Evolutionary conservation across 2,329 filamentous ascomycete species (phyloP).

Genomic region (Trichoderma asperellum): DNA sequence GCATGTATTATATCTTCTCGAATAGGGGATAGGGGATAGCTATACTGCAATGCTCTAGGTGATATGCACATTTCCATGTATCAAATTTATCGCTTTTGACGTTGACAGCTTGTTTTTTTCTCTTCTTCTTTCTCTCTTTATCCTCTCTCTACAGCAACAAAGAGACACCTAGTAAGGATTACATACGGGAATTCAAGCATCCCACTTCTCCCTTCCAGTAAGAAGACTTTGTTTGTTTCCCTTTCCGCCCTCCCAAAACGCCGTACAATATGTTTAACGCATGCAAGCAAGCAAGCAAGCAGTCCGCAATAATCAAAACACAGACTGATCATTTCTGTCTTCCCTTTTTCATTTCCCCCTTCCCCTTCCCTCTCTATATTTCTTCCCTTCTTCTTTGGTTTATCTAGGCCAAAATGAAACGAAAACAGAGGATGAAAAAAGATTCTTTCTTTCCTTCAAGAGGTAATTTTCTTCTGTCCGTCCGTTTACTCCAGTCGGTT

Average conservation of each 20-base stretch:
- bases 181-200: conserved; percentile 35
- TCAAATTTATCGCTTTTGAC: background rate
- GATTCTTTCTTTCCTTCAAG: background rate
- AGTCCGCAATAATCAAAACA: conserved; percentile 42
- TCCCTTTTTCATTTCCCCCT: background rate
- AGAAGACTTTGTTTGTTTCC: conserved; percentile 38
- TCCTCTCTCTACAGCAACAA: conserved; percentile 29
- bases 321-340: conserved; percentile 29
- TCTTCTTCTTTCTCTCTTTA: conserved; percentile 11
- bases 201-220: conserved; percentile 27
- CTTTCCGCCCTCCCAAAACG: conserved; percentile 42
- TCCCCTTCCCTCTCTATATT: background rate
- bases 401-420: conserved; percentile 7
- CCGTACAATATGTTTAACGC: conserved; percentile 40
- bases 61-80: background rate
- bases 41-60: background rate
- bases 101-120: conserved; percentile 7
- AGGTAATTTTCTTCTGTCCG: background rate
- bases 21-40: background rate
- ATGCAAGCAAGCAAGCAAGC: conserved; percentile 42
- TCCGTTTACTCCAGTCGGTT: conserved; percentile 49
- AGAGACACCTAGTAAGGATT: conserved; percentile 40
- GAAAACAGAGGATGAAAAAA: background rate
- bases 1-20: background rate
- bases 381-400: conserved; percentile 10